Evolutionary conservation across 2,329 filamentous ascomycete genomes (phyloP), one percentile per base, ranked within the genome.

Genomic region (Alternaria novae-zelandiae): DNA sequence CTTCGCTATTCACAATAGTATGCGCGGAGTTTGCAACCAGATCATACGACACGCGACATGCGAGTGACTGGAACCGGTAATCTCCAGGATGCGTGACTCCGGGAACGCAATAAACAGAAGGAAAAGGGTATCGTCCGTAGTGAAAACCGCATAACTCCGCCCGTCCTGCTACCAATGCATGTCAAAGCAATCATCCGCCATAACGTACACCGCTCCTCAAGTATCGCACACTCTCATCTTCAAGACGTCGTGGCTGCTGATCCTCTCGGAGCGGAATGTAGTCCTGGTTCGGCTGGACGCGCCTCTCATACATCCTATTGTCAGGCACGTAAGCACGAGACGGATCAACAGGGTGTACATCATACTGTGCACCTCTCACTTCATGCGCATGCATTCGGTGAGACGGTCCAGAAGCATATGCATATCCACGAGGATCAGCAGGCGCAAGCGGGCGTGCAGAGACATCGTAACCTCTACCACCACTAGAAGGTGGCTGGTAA

Each of bases 121-220:
- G 60, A 70, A 73, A 70, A 25, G 71, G 73, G 73, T 75, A 74
- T 75, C 70, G 51, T 70, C 66, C 57, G 57, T 58, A 62, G 55
- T 57, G 63, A 69, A 69, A 67, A 59, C 57, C 67, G 47, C 57
- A 51, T 43, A 64, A 70, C 64, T 65, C 54, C 66, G 45, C 49
- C 43, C 59, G 41, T 36, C 54, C 62, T 58, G 57, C 43, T 49
- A 49, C 61, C 49, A 46, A 54, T 55, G 41, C 36, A 54, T 28
- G 15, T 67, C 21, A 64, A 63, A 28, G 69, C 59, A 71, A 36
- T 68, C 50, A 63, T 55, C 61, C 44, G 53, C 64, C 66, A 63
- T 67, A 68, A 43, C 61, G 63, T 49, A 65, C 49, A 59, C 59
- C 61, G 44, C 47, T 65, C 50, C 69, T 66, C 44, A 66, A 30